Base-by-base conservation (phyloP, 148 eudicot species). In the Fallopia convolvulus region DNA sequence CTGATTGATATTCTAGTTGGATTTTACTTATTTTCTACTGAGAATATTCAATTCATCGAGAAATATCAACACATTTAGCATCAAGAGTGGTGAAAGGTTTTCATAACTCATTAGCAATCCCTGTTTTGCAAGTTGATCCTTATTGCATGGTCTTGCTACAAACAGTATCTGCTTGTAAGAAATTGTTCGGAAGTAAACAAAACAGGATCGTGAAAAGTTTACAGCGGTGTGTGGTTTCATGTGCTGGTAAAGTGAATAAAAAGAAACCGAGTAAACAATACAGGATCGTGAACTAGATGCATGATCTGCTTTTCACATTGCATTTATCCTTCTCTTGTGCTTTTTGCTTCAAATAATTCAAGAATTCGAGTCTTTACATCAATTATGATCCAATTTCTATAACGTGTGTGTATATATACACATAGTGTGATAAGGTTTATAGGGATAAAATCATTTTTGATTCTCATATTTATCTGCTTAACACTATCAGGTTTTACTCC, bases 1-100 rank as follows among this genome's bases (percentile, higher is more conserved):
- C 39, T 68, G 44, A 32, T 17, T 36, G 46, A 15, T 33, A 13
- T 72, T 80, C 18, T 21, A 73, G 75, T 73, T 44, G 52, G 44
- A 42, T 73, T 44, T 46, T 44, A n/a, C 13, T n/a, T 46, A 11
- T 40, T 42, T 11, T 44, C 2, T 46, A 55, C 15, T 6, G 75
- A 73, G 17, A n/a, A 61, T 55, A 1, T 55, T n/a, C 26, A 26
- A 61, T 0, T 58, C 26, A 21, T 58, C 21, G 65, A 21, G 65
- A 21, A 58, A 6, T 58, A 11, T 30, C 70, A 26, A 12, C 40
- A 33, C 20, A 36, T 33, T 65, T 66, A 39, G 20, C 44, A 66
- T 66, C 68, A 61, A 66, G 9, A 66, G 42, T 15, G 42, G 36
- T 65, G 72, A 66, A 66, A 66, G n/a, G 42, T 36, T 33, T 66